Conservation (phyloP, 2,329 filamentous ascomycete genomes). For the Nannizzia gypsea region DNA sequence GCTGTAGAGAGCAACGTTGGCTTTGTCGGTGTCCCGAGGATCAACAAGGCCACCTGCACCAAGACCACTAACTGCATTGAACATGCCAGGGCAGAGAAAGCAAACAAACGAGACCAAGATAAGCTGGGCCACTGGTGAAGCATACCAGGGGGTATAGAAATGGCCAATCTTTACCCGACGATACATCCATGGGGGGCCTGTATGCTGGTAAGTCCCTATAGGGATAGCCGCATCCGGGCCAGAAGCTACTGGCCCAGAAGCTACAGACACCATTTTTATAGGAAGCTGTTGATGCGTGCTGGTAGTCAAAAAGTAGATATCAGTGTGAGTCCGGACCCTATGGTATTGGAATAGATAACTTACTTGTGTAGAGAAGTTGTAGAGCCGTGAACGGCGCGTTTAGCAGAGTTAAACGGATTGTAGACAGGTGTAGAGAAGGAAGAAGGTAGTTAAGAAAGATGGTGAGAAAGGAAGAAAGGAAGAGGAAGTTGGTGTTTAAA, state of each 20-base stretch:
- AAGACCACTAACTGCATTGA: slow-evolving; percentile 54
- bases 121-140: slow-evolving; percentile 61
- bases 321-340: not conserved
- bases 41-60: slow-evolving; percentile 53
- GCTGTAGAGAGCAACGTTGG: slow-evolving; percentile 59
- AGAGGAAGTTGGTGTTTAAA: not conserved
- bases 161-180: slow-evolving; percentile 46
- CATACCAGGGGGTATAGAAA: slow-evolving; percentile 52
- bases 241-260: not conserved
- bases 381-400: not conserved
- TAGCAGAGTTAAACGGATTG: not conserved
- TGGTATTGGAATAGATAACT: not conserved
- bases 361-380: not conserved
- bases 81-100: slow-evolving; percentile 63
- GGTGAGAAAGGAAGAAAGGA: not conserved
- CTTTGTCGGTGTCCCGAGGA: slow-evolving; percentile 49
- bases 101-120: slow-evolving; percentile 59
- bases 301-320: not conserved
- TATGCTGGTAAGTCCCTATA: not conserved
- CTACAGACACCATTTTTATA: not conserved
- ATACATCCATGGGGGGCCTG: slow-evolving; percentile 51
- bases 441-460: not conserved
- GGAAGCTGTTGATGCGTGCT: not conserved
- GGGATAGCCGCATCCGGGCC: not conserved
- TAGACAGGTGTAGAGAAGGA: not conserved